Percentiles rank a stretch among this genome's conserved stretches.
Evolutionary conservation across 2,329 filamentous ascomycete species (phyloP).

Genomic region (Pestalotiopsis fici): DNA sequence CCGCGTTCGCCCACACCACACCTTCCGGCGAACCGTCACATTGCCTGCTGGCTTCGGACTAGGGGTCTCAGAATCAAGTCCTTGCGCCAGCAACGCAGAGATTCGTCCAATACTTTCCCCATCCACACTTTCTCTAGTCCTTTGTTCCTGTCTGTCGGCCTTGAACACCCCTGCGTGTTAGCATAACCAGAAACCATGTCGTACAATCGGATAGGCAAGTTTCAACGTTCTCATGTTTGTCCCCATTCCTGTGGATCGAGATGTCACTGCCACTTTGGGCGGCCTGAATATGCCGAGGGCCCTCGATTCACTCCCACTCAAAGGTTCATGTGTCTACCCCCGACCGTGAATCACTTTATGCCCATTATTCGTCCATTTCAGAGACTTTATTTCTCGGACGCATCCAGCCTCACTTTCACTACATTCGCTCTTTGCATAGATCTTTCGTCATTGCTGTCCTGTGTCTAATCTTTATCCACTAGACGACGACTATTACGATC

Average conservation of each 20-base stretch:
- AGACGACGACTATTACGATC: conserved; percentile 64
- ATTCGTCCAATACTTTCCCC: background rate
- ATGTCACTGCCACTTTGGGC: conserved; percentile 8
- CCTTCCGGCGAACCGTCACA: background rate
- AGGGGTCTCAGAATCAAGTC: background rate
- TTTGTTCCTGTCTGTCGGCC: background rate
- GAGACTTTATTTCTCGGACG: conserved; percentile 5
- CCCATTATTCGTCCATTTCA: background rate
- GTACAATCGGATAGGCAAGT: conserved; percentile 71
- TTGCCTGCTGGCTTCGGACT: background rate
- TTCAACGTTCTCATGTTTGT: conserved; percentile 21
- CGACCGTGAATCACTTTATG: background rate
- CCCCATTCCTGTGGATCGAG: conserved; percentile 12
- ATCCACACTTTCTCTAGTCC: background rate
- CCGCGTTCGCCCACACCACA: background rate
- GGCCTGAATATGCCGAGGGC: background rate
- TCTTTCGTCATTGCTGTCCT: conserved; percentile 19
- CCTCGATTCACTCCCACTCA: background rate
- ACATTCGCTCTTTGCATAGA: background rate
- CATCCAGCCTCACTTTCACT: conserved; percentile 3
- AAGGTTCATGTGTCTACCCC: background rate
- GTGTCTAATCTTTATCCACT: conserved; percentile 16
- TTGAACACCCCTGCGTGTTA: conserved; percentile 1
- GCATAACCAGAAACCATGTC: conserved; percentile 52
- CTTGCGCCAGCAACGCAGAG: background rate